These are phyloP conservation scores for Saccharomyces hybrid DNA, from an alignment of 1,139 yeast genomes.

Conservation along the genomic window DNA sequence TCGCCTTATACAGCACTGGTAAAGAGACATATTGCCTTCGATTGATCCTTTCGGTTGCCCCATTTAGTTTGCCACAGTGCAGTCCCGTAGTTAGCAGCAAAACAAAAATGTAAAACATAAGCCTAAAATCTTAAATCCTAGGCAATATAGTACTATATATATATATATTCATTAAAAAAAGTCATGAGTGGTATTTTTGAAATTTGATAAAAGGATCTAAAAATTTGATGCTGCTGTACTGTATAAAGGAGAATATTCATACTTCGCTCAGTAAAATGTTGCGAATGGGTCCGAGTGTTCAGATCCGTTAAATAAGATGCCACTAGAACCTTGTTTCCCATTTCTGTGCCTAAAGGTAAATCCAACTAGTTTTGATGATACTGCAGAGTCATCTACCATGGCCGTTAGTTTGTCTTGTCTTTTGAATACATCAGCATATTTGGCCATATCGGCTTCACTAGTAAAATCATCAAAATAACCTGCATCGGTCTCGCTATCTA, in stretches of 20 bases:
- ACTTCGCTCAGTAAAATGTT: conserved; percentile 30
- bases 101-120: neutral
- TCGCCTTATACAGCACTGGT: too few relatives aligned
- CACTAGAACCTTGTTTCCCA: conserved; percentile 42
- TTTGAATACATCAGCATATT: conserved; percentile 92
- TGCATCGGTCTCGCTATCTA: conserved; percentile 95
- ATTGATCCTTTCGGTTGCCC: too few relatives aligned
- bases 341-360: conserved; percentile 86
- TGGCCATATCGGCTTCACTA: conserved; percentile 94
- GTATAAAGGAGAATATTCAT: neutral
- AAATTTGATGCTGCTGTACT: neutral
- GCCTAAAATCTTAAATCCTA: neutral
- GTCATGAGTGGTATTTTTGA: neutral
- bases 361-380: conserved; percentile 78
- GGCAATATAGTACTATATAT: neutral
- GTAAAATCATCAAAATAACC: conserved; percentile 97
- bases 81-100: too few relatives aligned
- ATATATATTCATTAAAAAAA: neutral
- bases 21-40: too few relatives aligned
- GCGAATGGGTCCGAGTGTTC: conserved; percentile 37
- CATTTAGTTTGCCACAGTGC: too few relatives aligned
- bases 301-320: conserved; percentile 32
- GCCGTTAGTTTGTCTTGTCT: conserved; percentile 80
- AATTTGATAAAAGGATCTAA: neutral
- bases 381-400: conserved; percentile 60